Evolutionary conservation across 495 filamentous ascomycete genomes (phyloP).

Genomic region (Extremus antarcticus): DNA sequence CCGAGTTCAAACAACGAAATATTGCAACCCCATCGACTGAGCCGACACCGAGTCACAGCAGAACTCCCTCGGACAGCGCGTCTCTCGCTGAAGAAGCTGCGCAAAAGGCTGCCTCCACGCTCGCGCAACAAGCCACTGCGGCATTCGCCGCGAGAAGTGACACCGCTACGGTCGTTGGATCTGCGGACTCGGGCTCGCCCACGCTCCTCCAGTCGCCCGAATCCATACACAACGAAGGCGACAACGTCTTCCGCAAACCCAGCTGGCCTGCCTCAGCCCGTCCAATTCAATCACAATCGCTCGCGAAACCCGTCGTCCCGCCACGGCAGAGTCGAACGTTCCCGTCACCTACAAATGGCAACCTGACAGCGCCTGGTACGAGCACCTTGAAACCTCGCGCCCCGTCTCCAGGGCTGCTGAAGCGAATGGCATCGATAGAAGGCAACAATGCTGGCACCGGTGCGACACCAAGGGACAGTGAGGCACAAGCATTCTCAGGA

Average conservation of each 20-base stretch:
- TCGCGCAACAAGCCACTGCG: conserved; percentile 10
- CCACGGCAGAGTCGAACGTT: neutral
- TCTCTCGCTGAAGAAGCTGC: conserved; percentile 7
- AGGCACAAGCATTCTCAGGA: neutral
- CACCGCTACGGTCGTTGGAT: neutral
- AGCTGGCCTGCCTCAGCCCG: conserved; percentile 23
- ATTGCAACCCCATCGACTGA: neutral
- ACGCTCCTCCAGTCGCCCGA: neutral
- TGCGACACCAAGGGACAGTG: conserved; percentile 1
- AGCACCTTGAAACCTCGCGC: conserved; percentile 19
- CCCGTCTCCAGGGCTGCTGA: conserved; percentile 26
- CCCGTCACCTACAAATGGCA: neutral
- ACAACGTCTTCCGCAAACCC: conserved; percentile 23
- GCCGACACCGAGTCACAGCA: neutral
- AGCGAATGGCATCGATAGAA: conserved; percentile 22
- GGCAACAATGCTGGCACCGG: neutral
- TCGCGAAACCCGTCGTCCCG: conserved; percentile 10
- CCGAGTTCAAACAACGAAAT: conserved; percentile 15
- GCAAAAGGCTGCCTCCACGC: conserved; percentile 1
- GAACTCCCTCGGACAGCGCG: conserved; percentile 5
- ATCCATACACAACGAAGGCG: neutral
- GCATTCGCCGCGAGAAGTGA: neutral
- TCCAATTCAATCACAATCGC: neutral
- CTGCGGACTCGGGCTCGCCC: neutral
- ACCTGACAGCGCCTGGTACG: conserved; percentile 2